These are phyloP conservation scores for Pseudogymnoascus sp. DNA, from an alignment of 2,329 filamentous ascomycete genomes.

Conservation along the genomic window DNA sequence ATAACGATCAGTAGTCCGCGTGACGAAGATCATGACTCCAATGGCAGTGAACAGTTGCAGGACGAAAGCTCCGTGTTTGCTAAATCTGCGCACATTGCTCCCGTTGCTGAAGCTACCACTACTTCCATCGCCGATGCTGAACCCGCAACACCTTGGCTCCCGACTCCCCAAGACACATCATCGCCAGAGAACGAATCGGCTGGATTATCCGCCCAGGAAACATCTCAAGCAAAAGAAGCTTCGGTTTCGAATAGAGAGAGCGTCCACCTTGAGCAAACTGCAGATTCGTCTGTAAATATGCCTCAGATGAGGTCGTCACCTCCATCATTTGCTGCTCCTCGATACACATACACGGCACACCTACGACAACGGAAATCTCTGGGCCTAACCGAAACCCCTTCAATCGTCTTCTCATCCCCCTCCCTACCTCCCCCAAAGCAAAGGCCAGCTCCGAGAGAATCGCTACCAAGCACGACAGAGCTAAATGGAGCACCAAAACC, in stretches of 20 bases:
- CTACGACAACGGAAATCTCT: slow-evolving; percentile 21
- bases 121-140: background rate
- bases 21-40: background rate
- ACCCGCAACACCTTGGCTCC: slow-evolving; percentile 14
- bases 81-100: background rate
- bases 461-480: slow-evolving; percentile 12
- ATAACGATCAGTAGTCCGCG: background rate
- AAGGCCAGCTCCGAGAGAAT: slow-evolving; percentile 12
- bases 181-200: slow-evolving; percentile 18
- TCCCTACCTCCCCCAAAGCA: slow-evolving; percentile 23
- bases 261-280: background rate
- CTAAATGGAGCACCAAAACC: slow-evolving; percentile 15
- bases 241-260: background rate
- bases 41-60: background rate
- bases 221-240: background rate
- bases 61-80: background rate
- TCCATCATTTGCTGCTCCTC: slow-evolving; percentile 22
- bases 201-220: background rate
- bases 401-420: slow-evolving; percentile 28
- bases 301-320: slow-evolving; percentile 26
- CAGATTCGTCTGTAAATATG: slow-evolving; percentile 16
- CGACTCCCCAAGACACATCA: slow-evolving; percentile 26
- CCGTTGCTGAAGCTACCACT: background rate
- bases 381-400: slow-evolving; percentile 23
- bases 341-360: slow-evolving; percentile 25